Percentiles rank a stretch among this genome's conserved stretches.
phyloP scores from a whole-genome alignment of 257 asterid genomes.

The Coffea canephora region DNA sequence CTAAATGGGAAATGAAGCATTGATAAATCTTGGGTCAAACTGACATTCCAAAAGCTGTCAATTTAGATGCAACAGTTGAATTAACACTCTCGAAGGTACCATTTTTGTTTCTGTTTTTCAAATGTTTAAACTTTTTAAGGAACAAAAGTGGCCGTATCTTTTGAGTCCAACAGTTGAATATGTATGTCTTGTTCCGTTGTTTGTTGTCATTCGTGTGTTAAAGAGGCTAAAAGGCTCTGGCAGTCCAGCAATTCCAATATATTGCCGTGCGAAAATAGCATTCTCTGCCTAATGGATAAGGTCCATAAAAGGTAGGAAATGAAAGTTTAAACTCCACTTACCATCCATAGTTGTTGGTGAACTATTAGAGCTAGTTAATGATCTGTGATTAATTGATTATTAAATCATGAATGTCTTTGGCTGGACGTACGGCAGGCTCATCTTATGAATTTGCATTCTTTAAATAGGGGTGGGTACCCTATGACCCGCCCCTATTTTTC shows the following conservation, averaged over 20 bases:
- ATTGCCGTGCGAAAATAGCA: not conserved
- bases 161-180: not conserved
- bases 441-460: too few species aligned
- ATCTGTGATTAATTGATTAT: too few species aligned
- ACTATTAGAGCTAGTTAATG: not conserved
- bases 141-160: conserved; percentile 1
- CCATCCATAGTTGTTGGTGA: not conserved
- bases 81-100: not conserved
- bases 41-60: conserved; percentile 16
- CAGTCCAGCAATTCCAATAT: not conserved
- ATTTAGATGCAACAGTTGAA: not conserved
- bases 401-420: too few species aligned
- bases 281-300: not conserved
- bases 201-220: not conserved
- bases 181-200: not conserved
- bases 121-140: too few species aligned
- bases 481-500: too few species aligned
- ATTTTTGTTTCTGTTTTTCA: too few species aligned
- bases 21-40: conserved; percentile 9
- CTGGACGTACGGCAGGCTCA: too few species aligned
- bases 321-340: not conserved
- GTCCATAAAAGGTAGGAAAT: not conserved
- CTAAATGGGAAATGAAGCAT: not conserved
- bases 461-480: too few species aligned
- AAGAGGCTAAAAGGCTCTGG: not conserved